These are phyloP conservation scores for Phalaenopsis equestris DNA, from an alignment of 106 monocot species.

Conservation along the genomic window DNA sequence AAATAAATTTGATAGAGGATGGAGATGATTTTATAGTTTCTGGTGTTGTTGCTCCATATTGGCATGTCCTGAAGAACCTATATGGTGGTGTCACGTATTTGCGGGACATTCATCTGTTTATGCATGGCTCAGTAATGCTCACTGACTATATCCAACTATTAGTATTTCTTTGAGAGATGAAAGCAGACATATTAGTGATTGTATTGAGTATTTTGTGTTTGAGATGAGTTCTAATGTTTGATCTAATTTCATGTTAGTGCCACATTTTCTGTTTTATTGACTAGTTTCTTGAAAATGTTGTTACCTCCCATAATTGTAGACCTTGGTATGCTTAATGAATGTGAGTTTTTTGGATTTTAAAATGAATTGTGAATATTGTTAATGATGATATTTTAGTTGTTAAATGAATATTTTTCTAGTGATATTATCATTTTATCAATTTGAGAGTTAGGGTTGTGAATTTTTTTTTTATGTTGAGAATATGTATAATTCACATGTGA, in stretches of 20 bases:
- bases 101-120: conserved; percentile 44
- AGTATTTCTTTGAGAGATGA: conserved; percentile 82
- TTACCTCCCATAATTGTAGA: not conserved
- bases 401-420: no score
- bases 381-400: no score
- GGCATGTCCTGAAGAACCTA: conserved; percentile 84
- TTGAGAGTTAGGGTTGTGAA: no score
- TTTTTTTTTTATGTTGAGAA: no score
- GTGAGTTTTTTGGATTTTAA: not conserved
- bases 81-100: conserved; percentile 92
- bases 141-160: conserved; percentile 89
- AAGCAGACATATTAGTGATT: conserved; percentile 81
- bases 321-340: not conserved
- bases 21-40: conserved; percentile 79
- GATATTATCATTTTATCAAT: no score
- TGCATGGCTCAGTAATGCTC: conserved; percentile 65
- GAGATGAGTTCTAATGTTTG: conserved; percentile 48
- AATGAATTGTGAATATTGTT: no score
- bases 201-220: conserved; percentile 90
- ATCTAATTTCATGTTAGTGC: not conserved
- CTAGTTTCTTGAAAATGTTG: not conserved
- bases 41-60: conserved; percentile 74
- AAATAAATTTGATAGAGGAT: conserved; percentile 36
- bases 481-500: no score
- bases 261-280: not conserved